A percentile compares a stretch with the other conserved stretches of the same genome.
Conservation (phyloP, 495 filamentous ascomycete species). For the Penicillium salamii region DNA sequence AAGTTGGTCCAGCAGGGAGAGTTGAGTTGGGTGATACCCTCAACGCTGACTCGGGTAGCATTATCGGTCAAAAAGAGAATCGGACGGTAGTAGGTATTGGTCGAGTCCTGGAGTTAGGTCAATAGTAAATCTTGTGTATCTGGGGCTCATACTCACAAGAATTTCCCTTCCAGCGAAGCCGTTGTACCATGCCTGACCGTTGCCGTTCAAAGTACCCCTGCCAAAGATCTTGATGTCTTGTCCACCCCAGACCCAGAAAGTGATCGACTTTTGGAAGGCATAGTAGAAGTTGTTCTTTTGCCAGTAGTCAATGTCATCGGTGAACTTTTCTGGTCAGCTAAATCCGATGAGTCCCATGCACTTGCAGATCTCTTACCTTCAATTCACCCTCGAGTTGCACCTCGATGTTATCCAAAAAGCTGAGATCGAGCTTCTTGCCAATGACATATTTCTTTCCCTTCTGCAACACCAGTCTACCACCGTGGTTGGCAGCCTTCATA, state of each 20-base stretch:
- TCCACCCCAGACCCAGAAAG: constrained; percentile 61
- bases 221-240: constrained; percentile 56
- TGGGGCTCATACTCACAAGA: constrained; percentile 25
- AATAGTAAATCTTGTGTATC: not conserved
- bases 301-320: constrained; percentile 57
- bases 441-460: constrained; percentile 53
- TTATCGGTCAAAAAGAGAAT: constrained; percentile 57
- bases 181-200: constrained; percentile 52
- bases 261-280: constrained; percentile 56
- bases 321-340: constrained; percentile 41
- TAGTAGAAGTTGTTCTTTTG: constrained; percentile 55
- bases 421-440: constrained; percentile 54
- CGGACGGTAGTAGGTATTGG: constrained; percentile 52
- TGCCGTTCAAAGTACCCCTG: constrained; percentile 51
- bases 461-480: constrained; percentile 49
- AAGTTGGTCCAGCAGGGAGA: constrained; percentile 62
- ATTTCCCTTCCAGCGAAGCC: constrained; percentile 46
- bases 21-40: constrained; percentile 55
- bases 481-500: constrained; percentile 51
- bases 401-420: constrained; percentile 54
- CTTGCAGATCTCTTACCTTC: constrained; percentile 22
- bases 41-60: constrained; percentile 50
- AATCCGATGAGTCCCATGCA: not conserved
- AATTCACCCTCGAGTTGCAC: constrained; percentile 56
- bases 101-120: constrained; percentile 33